Conservation (phyloP, 805 yeast genomes). For the Candida ipomoeae region DNA sequence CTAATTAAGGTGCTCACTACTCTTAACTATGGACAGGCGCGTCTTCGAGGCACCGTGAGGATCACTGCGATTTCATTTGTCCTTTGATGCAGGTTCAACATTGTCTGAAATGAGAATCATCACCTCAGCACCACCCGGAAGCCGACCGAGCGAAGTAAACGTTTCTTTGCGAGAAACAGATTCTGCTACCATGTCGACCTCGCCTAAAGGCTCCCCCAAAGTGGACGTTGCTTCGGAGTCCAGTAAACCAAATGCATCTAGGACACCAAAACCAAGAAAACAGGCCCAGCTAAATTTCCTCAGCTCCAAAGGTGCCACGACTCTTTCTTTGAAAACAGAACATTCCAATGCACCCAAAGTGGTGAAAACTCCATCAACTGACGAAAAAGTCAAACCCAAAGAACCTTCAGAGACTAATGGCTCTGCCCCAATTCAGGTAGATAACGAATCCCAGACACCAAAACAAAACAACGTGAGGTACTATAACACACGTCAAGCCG, state of each 20-base stretch:
- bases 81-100: constrained; percentile 3
- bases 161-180: neutral
- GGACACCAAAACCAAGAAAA: constrained; percentile 11
- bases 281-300: constrained; percentile 14
- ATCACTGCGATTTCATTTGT: neutral
- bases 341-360: neutral
- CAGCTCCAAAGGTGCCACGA: constrained; percentile 4
- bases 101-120: constrained; percentile 3
- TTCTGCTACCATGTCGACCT: neutral
- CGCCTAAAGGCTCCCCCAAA: neutral
- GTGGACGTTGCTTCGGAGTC: neutral
- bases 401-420: neutral
- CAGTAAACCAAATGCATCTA: neutral
- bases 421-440: neutral
- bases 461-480: constrained; percentile 1
- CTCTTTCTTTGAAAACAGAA: neutral
- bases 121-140: neutral
- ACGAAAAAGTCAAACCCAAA: neutral
- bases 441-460: neutral
- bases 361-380: neutral
- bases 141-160: neutral
- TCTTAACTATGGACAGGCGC: neutral
- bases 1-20: neutral
- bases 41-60: neutral
- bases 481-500: neutral